Evolutionary conservation across 2,329 filamentous ascomycete genomes (phyloP), one percentile per base, ranked within the genome.

Genomic region (Apiospora marii): DNA sequence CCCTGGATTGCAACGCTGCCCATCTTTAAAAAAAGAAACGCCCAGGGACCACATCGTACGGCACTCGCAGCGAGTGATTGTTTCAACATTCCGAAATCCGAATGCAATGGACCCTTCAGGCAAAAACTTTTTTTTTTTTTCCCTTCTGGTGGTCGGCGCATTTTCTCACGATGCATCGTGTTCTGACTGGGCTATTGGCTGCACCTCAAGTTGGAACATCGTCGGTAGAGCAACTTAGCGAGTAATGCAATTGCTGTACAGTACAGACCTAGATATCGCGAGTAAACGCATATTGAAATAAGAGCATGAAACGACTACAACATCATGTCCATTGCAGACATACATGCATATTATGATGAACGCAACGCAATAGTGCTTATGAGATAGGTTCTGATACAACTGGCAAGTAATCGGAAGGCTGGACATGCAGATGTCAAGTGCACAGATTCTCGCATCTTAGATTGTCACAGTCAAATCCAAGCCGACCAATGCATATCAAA

Each of bases 1-100:
- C 58, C 58, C 58, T 64, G 58, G 8, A 64, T 41, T 37, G 34
- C 34, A 64, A 64, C 34, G 34, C 19, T 61, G 53, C 16, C 58
- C 37, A 10, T 41, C 34, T 41, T 41, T 64, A 64, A 64, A 64
- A 64, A 64, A 64, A n/a, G 19, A 37, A 64, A 41, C 30, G 2
- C 13, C 10, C n/a, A 5, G 49, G 8, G n/a, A 51, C 49, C n/a
- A 27, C 7, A 64, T 64, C 34, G 58, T 64, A 41, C 58, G 58
- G 34, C 58, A 64, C 58, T 64, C n/a, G 34, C 19, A 30, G 27
- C 37, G 8, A 64, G 10, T 2, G 22, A 41, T 37, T 7, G 58
- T 64, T 41, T 64, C 58, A n/a, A 41, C 10, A 41, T 13, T 8
- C 58, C 58, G 58, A 41, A 13, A 14, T 64, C 34, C 58, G 22